Conservation (phyloP, 345 rosid genomes). For the Cardamine occulta region DNA sequence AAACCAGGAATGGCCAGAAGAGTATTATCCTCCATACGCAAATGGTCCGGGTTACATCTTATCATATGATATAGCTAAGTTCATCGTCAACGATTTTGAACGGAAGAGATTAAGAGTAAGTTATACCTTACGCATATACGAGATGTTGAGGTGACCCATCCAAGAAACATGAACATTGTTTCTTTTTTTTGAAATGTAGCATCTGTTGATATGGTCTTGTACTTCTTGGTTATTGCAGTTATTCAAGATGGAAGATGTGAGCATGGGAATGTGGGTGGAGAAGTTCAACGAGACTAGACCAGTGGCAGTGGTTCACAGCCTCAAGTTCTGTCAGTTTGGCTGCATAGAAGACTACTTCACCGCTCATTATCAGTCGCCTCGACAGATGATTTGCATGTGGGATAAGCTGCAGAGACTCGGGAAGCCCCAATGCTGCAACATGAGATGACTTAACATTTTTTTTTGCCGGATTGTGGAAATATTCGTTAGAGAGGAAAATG, state of each 20-base stretch:
- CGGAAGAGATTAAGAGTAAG: slow-evolving; percentile 74
- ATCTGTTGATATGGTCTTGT: slow-evolving; percentile 2
- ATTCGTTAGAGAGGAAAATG: slow-evolving; percentile 19
- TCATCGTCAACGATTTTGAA: slow-evolving; percentile 79
- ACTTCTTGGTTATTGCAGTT: slow-evolving; percentile 53
- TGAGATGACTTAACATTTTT: slow-evolving; percentile 60
- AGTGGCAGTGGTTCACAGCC: slow-evolving; percentile 77
- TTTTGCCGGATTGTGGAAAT: slow-evolving; percentile 15
- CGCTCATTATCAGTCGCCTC: slow-evolving; percentile 94
- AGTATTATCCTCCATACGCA: slow-evolving; percentile 95
- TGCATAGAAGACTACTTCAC: slow-evolving; percentile 89
- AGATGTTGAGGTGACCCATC: neutral
- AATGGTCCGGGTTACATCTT: slow-evolving; percentile 96
- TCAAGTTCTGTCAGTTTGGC: slow-evolving; percentile 90
- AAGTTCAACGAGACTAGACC: slow-evolving; percentile 78
- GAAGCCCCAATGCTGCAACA: slow-evolving; percentile 83
- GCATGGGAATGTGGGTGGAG: slow-evolving; percentile 99
- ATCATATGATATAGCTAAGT: slow-evolving; percentile 76
- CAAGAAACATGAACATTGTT: neutral
- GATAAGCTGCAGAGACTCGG: slow-evolving; percentile 63
- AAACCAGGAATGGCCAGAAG: slow-evolving; percentile 95
- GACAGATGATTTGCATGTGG: slow-evolving; percentile 96
- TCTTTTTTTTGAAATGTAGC: neutral
- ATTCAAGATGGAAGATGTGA: slow-evolving; percentile 99
- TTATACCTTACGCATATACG: neutral